Percentiles rank a stretch among this genome's conserved stretches.
phyloP scores from a whole-genome alignment of 768 basidiomycete species.

The Sporobolomyces roseus region DNA sequence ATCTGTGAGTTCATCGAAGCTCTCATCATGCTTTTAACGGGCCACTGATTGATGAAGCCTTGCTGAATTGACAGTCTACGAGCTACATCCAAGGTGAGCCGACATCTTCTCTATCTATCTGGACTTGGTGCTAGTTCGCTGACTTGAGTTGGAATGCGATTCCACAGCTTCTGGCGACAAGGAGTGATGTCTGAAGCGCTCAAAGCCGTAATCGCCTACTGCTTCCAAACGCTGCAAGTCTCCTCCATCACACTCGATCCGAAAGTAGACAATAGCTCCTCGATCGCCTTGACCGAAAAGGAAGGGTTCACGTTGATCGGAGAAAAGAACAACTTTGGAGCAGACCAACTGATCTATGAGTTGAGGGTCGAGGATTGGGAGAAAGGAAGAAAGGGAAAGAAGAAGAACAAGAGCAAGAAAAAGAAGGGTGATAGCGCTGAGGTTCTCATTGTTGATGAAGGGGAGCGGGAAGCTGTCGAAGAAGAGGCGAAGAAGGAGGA shows the following conservation, averaged over 20 bases:
- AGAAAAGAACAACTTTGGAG: neutral
- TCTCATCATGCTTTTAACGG: too few species aligned
- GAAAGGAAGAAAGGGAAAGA: neutral
- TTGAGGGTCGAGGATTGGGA: constrained; percentile 5
- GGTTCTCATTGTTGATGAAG: neutral
- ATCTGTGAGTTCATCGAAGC: neutral
- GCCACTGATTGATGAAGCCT: neutral
- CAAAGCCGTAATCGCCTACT: constrained; percentile 1
- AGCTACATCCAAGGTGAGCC: constrained; percentile 19
- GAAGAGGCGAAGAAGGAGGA: neutral
- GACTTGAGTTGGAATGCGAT: neutral
- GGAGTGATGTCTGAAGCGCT: constrained; percentile 19
- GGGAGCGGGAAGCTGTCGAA: neutral
- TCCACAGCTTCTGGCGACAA: constrained; percentile 16
- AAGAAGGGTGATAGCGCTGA: neutral
- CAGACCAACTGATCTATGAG: neutral
- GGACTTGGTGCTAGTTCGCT: rapidly evolving
- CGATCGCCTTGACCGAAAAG: constrained; percentile 1
- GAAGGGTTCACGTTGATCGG: neutral
- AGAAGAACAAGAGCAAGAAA: constrained; percentile 4
- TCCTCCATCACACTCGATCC: constrained; percentile 10
- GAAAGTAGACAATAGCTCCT: neutral
- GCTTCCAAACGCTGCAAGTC: constrained; percentile 1
- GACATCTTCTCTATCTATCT: neutral
- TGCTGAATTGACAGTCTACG: constrained; percentile 14